phyloP scores from a whole-genome alignment of 495 filamentous ascomycete species.

The Hypoxylon lienhwacheense region DNA sequence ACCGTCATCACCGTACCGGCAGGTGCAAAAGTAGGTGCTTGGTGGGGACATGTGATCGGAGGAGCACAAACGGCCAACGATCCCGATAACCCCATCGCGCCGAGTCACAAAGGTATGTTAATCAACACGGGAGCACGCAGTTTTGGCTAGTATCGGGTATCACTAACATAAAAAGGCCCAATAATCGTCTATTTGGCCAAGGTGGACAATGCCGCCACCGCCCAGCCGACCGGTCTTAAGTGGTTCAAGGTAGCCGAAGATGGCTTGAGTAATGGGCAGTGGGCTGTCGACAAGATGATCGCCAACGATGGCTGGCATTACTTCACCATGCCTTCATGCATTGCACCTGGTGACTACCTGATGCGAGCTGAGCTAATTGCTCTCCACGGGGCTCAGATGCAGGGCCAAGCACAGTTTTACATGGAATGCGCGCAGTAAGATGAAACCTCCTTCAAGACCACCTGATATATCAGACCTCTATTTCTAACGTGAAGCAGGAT shows the following conservation, averaged over 20 bases:
- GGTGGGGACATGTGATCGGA: slow-evolving; percentile 56
- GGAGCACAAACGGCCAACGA: slow-evolving; percentile 49
- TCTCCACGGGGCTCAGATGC: slow-evolving; percentile 47
- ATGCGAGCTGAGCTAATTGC: slow-evolving; percentile 57
- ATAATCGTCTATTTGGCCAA: slow-evolving; percentile 55
- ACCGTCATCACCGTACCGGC: slow-evolving; percentile 52
- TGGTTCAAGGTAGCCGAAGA: slow-evolving; percentile 53
- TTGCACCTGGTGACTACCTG: slow-evolving; percentile 53
- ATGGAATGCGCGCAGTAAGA: slow-evolving; percentile 50
- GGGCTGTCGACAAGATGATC: slow-evolving; percentile 50
- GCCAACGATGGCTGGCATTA: slow-evolving; percentile 49
- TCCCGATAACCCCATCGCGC: slow-evolving; percentile 54
- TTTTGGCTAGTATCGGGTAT: background rate
- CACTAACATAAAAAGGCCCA: slow-evolving; percentile 39
- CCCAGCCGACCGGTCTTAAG: slow-evolving; percentile 40
- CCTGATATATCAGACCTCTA: background rate
- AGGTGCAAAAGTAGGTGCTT: slow-evolving; percentile 50
- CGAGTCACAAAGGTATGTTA: slow-evolving; percentile 46
- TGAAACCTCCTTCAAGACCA: background rate
- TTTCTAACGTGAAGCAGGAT: slow-evolving; percentile 37
- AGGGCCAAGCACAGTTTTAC: slow-evolving; percentile 55
- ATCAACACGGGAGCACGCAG: background rate
- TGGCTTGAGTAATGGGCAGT: slow-evolving; percentile 46
- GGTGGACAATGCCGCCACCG: slow-evolving; percentile 49
- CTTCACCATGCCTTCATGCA: slow-evolving; percentile 49